A percentile compares a stretch with the other conserved stretches of the same genome.
phyloP scores from a whole-genome alignment of 768 basidiomycete species.

The Tylopilus balloui region DNA sequence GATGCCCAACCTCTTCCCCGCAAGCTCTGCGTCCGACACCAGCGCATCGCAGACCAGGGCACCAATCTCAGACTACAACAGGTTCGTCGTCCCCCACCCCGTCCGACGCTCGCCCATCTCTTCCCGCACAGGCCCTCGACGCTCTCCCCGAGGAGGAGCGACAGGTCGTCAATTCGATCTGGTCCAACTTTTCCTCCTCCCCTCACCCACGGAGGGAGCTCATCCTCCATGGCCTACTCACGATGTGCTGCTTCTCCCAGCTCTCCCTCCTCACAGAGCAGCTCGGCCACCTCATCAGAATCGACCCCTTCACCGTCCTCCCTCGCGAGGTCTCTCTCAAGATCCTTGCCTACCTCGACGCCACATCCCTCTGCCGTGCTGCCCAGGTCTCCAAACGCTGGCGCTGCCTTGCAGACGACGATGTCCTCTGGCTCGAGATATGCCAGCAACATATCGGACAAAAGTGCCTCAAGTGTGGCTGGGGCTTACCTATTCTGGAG shows the following conservation, averaged over 20 bases:
- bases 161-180: conserved; percentile 83
- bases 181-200: conserved; percentile 96
- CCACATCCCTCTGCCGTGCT: conserved; percentile 87
- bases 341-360: conserved; percentile 85
- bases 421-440: conserved; percentile 91
- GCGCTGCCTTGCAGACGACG: conserved; percentile 89
- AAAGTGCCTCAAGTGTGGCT: conserved; percentile 94
- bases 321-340: conserved; percentile 88
- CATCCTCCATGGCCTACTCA: conserved; percentile 93
- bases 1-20: conserved; percentile 37
- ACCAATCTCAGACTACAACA: conserved; percentile 89
- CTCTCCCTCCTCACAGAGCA: conserved; percentile 93
- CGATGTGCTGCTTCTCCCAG: conserved; percentile 99
- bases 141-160: conserved; percentile 82
- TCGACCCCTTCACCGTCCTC: conserved; percentile 89
- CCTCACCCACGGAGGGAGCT: conserved; percentile 86
- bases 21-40: conserved; percentile 89
- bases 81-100: conserved; percentile 38
- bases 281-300: conserved; percentile 85
- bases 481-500: conserved; percentile 92
- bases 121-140: conserved; percentile 71
- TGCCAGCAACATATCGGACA: conserved; percentile 98
- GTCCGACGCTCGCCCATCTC: conserved; percentile 6
- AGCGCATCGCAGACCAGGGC: conserved; percentile 95
- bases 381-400: conserved; percentile 86